Base-by-base conservation (phyloP, 345 rosid genomes). In the Aquilaria malaccensis region DNA sequence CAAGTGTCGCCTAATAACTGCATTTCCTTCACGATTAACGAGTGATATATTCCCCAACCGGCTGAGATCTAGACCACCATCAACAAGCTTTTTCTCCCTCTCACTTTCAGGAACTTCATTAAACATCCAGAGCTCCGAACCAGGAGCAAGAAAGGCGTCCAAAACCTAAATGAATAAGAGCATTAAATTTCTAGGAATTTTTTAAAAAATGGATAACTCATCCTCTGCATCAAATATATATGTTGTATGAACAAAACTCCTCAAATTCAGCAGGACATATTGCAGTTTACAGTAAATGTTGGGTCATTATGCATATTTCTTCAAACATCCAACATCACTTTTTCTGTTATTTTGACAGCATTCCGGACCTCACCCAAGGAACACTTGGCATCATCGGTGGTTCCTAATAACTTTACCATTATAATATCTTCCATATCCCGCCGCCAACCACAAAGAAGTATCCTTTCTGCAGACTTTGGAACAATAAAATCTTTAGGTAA, bases 61-160 rank as follows among this genome's bases (percentile, higher is more conserved):
- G 59, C 43, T 52, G 37, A 75, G 22, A 56, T 86, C 93, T 60
- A 86, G 84, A 56, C 89, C 87, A 66, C 93, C 93, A 61, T 83
- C 93, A 70, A 67, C 67, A 43, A 86, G 82, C 78, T 86, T 86
- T 74, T 60, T 75, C 32, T 83, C 87, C 78, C 93, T 83, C 56
- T 83, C 93, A 14, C 55, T 75, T 70, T 86, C 93, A 32, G 69
- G 79, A 64, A 86, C 93, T 30, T 86, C 87, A 65, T 86, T 86
- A 80, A 86, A 86, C 93, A 86, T 83, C 89, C 93, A 86, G n/a
- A 81, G 93, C 77, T 86, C 93, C 32, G 93, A 86, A 47, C 73
- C 81, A 45, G 72, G 76, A 63, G 93, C 89, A 51, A 86, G 72
- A 66, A 73, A 80, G 30, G 87, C 89, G 74, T 86, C 93, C 82